Percentiles rank a stretch among this genome's conserved stretches.
Conservation (phyloP, 2,329 filamentous ascomycete species). For the Alternaria tenuissima region DNA sequence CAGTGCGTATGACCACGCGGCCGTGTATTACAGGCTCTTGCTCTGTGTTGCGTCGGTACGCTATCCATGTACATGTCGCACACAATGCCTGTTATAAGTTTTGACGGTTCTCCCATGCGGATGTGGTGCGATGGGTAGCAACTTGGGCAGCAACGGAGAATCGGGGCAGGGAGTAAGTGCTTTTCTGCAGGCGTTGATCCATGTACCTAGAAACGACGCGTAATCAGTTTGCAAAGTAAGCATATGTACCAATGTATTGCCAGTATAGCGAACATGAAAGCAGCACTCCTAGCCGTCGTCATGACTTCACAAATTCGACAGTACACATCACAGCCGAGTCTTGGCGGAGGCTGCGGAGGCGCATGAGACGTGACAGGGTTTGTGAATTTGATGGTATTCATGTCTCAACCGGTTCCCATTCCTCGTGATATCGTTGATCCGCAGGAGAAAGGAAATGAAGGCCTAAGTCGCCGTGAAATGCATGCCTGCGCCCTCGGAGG, state of each 20-base stretch:
- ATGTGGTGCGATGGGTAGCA: background rate
- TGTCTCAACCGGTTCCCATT: conserved; percentile 38
- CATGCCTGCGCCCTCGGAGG: conserved; percentile 35
- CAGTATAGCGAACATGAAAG: background rate
- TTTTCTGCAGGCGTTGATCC: background rate
- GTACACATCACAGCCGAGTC: conserved; percentile 8
- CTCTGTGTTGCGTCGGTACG: background rate
- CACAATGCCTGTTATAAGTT: background rate
- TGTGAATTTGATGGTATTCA: conserved; percentile 44
- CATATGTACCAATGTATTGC: background rate
- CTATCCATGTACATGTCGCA: background rate
- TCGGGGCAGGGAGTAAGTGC: background rate
- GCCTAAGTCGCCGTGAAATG: conserved; percentile 42
- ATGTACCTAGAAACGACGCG: conserved; percentile 4
- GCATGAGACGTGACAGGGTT: conserved; percentile 22
- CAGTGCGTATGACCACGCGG: background rate
- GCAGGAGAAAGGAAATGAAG: conserved; percentile 39
- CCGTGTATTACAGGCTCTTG: background rate
- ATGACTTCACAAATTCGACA: background rate
- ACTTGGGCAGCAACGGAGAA: background rate
- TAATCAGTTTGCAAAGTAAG: background rate
- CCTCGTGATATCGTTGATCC: conserved; percentile 45
- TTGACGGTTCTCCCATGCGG: background rate
- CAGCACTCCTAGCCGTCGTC: background rate
- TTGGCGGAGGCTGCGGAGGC: background rate